Percentiles rank a stretch among this genome's conserved stretches.
Conservation (phyloP, 176 grass and related monocot species). For the Oryza meridionalis region DNA sequence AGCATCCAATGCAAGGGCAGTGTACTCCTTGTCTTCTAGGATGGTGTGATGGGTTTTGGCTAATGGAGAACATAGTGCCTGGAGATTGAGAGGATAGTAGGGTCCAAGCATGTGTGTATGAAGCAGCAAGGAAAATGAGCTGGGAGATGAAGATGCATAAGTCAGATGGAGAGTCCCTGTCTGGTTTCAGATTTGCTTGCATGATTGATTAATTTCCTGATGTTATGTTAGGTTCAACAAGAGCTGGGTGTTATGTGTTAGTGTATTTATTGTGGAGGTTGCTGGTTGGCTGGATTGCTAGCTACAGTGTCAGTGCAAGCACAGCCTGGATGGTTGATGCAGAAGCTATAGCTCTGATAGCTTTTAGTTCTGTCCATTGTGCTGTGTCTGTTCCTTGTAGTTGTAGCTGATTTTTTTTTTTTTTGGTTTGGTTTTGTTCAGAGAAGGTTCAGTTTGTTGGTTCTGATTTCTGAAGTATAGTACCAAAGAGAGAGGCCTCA, state of each 20-base stretch:
- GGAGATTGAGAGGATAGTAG: constrained; percentile 27
- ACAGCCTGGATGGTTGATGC: constrained; percentile 46
- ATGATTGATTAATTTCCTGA: constrained; percentile 48
- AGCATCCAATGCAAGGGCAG: constrained; percentile 35
- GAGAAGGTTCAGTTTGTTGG: constrained; percentile 30
- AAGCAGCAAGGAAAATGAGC: constrained; percentile 25
- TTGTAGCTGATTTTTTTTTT: neutral
- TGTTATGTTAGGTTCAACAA: constrained; percentile 58
- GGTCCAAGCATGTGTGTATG: constrained; percentile 19
- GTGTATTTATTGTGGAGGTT: constrained; percentile 31
- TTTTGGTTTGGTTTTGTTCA: neutral
- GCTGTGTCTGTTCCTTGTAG: neutral
- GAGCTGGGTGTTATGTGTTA: constrained; percentile 31
- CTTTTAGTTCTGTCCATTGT: constrained; percentile 8
- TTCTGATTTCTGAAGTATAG: neutral
- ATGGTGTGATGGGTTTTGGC: constrained; percentile 23
- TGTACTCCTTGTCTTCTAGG: constrained; percentile 14
- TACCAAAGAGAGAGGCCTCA: neutral
- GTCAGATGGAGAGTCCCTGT: constrained; percentile 45
- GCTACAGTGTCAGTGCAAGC: constrained; percentile 25
- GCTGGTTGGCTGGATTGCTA: neutral
- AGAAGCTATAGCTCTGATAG: constrained; percentile 5
- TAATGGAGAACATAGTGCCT: constrained; percentile 42
- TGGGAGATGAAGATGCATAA: neutral
- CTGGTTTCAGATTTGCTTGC: constrained; percentile 36